These are phyloP conservation scores for Aegilops sharonensis DNA, from an alignment of 176 grass and related monocot genomes.

Conservation along the genomic window DNA sequence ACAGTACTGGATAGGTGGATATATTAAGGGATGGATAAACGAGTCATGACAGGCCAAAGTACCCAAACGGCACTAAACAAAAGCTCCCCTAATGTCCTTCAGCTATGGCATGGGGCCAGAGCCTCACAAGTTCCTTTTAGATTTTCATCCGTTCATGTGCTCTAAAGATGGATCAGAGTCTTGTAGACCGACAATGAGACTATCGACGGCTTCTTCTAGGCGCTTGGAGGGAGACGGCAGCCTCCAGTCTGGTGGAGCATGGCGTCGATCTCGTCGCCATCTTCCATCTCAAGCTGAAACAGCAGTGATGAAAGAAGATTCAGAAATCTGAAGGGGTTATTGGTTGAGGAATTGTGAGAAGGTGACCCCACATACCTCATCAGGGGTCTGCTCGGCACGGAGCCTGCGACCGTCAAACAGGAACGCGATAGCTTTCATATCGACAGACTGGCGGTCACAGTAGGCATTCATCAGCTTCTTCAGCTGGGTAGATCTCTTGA, in stretches of 20 bases:
- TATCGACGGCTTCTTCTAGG: constrained; percentile 14
- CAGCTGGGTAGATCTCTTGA: constrained; percentile 76
- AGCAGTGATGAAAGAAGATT: background rate
- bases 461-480: constrained; percentile 84
- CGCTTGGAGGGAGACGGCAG: background rate
- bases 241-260: constrained; percentile 97
- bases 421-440: constrained; percentile 73
- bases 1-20: background rate
- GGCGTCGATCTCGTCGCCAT: constrained; percentile 80
- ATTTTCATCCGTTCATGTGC: background rate
- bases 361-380: constrained; percentile 37
- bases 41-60: constrained; percentile 23
- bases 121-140: constrained; percentile 38
- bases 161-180: background rate
- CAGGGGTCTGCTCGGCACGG: constrained; percentile 85
- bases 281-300: constrained; percentile 90
- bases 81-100: constrained; percentile 30
- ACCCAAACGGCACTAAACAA: constrained; percentile 34
- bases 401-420: constrained; percentile 87
- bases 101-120: constrained; percentile 30
- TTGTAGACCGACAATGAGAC: background rate
- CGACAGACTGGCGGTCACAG: constrained; percentile 80
- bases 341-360: background rate
- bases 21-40: constrained; percentile 27
- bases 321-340: background rate